A percentile compares a stretch with the other conserved stretches of the same genome.
Evolutionary conservation across 2,329 filamentous ascomycete genomes (phyloP).

Genomic region (Cucurbitaria berberidis): DNA sequence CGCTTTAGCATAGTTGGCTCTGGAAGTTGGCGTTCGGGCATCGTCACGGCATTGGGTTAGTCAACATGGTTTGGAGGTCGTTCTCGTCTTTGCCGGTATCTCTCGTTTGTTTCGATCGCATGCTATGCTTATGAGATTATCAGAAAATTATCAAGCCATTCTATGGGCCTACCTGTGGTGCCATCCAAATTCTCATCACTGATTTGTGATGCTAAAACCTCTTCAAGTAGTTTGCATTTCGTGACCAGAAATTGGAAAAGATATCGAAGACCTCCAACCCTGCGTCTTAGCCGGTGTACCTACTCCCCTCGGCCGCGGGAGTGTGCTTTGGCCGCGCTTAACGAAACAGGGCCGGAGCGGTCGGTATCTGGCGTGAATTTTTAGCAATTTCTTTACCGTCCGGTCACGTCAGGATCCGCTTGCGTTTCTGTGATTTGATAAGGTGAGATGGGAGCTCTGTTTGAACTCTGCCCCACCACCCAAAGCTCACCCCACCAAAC

Average conservation of each 20-base stretch:
- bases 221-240: not conserved
- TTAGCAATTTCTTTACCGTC: constrained; percentile 12
- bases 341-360: constrained; percentile 9
- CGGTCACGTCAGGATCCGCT: constrained; percentile 9
- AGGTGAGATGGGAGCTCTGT: constrained; percentile 17
- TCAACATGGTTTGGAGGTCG: constrained; percentile 8
- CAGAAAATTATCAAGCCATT: not conserved
- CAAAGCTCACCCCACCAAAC: constrained; percentile 25
- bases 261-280: not conserved
- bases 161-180: not conserved
- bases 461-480: constrained; percentile 20
- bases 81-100: constrained; percentile 9
- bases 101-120: constrained; percentile 17
- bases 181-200: not conserved
- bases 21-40: constrained; percentile 27
- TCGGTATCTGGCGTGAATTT: constrained; percentile 9
- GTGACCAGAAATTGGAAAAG: not conserved
- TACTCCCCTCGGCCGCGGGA: constrained; percentile 35
- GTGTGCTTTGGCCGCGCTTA: constrained; percentile 8
- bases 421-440: constrained; percentile 37
- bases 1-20: constrained; percentile 28
- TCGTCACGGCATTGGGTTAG: constrained; percentile 23
- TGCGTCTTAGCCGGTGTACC: not conserved
- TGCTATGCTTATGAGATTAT: constrained; percentile 2
- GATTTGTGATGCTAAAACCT: not conserved